Evolutionary conservation across 805 yeast genomes (phyloP), one percentile per base, ranked within the genome.

Genomic region (Henningerozyma blattae): DNA sequence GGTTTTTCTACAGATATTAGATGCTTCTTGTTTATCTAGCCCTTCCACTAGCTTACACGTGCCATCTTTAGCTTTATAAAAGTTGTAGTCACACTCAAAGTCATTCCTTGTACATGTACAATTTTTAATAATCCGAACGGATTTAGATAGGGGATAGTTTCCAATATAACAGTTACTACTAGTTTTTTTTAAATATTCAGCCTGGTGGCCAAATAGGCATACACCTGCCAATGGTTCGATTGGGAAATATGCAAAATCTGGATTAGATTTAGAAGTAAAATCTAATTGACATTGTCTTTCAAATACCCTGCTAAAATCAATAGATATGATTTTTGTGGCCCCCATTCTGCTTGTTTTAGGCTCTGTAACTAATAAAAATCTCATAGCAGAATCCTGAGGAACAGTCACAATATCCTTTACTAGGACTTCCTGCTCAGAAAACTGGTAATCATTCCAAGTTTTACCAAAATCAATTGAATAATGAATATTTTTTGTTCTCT

Each of bases 61-160:
- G 15, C 94, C 94, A 50, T 85, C 95, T 0, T 47, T 40, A 33
- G 75, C 76, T 38, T 78, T 67, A 37, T 58, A 70, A 55, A 66
- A 87, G 58, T 87, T 87, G 62, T 76, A 84, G 55, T 91, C 98
- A 68, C 98, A 91, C 57, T 91, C 98, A 50, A 64, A 91, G 50
- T 89, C 98, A 34, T 70, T 69, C 56, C 95, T 70, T 0, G 91
- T 68, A 61, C 98, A 91, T 1, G 78, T 52, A 61, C 98, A 91
- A 53, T 82, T 77, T 39, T 73, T 64, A 9, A 69, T 52, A 10
- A 69, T 62, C 42, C 66, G 68, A 48, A 65, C 70, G 1, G 82
- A 86, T 19, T 70, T 62, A 18, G 61, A 52, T 28, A 82, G 62
- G 30, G 79, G 74, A 34, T 71, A 71, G 35, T 65, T 71, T 40